Evolutionary conservation across 371 early-diverging fungal species (phyloP), one percentile per base, ranked within the genome.

Genomic region (Phascolomyces articulosus): DNA sequence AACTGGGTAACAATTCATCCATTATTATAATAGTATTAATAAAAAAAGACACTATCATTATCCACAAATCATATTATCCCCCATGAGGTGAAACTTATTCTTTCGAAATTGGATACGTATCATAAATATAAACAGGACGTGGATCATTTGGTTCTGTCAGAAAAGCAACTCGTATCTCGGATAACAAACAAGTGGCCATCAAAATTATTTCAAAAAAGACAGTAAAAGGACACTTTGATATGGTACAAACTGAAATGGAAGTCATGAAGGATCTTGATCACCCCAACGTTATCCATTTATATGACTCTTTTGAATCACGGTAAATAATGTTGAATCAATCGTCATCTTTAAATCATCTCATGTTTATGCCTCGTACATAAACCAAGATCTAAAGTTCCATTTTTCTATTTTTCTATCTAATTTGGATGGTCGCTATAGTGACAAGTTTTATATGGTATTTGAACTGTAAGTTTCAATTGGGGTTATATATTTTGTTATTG

Each of bases 361-460:
- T 44, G 44, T 44, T n/a, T 44, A 44, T 44, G 38, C n/a, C n/a
- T 34, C 34, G 34, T 34, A 34, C 11, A 11, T 34, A 11, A n/a
- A 9, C 11, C 34, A 34, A 2, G 34, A 34, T 34, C 47, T 47
- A 16, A 47, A 47, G 0, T 47, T 13, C 6, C 16, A n/a, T 47
- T 2, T 1, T 16, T 47, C 4, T 23, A 29, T 24, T 48, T 13
- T 40, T 20, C n/a, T n/a, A n/a, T n/a, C n/a, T 53, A 8, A 20
- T 16, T 2, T 51, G 47, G 16, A 59, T 44, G 61, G 26, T 48
- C 11, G 20, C 28, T 74, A 72, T 61, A 85, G 85, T 63, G 82
- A 87, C 66, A 89, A 93, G 71, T 90, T 92, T 70, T 95, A 94
- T 69, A 67, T 97, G 10, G 95, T 96, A 28, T 95, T 93, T 81